A percentile compares a stretch with the other conserved stretches of the same genome.
Evolutionary conservation across 1,284 basidiomycete species (phyloP).

Genomic region (Phlebopus sp.): DNA sequence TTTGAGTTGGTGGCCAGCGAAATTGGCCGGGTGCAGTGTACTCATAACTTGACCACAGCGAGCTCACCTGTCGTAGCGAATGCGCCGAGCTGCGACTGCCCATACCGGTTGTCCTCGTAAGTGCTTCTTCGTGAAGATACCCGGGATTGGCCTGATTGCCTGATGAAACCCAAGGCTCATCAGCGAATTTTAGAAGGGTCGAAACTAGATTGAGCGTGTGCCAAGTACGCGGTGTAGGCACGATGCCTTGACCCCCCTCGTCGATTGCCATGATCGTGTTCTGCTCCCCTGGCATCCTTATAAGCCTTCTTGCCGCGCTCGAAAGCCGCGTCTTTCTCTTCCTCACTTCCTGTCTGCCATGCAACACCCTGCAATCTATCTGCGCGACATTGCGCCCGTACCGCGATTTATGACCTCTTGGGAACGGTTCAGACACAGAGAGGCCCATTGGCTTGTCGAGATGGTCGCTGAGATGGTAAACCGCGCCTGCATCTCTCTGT

Average conservation of each 20-base stretch:
- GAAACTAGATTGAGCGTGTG: background rate
- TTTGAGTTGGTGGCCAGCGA: too few species aligned
- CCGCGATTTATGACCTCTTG: slow-evolving; percentile 43
- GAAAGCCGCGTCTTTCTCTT: background rate
- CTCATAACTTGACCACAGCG: too few species aligned
- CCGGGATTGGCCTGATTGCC: background rate
- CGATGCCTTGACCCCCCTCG: background rate
- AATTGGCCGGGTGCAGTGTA: too few species aligned
- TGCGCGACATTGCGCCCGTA: slow-evolving; percentile 41
- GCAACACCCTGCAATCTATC: slow-evolving; percentile 31
- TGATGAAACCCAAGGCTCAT: background rate
- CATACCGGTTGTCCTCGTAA: background rate
- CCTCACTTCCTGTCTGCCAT: slow-evolving; percentile 10
- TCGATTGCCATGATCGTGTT: background rate
- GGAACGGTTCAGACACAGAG: slow-evolving; percentile 51
- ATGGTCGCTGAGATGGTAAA: slow-evolving; percentile 58
- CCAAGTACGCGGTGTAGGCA: background rate
- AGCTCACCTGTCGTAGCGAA: too few species aligned
- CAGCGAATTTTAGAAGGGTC: background rate
- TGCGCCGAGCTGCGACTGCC: too few species aligned
- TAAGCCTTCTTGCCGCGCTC: background rate
- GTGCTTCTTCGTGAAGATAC: background rate
- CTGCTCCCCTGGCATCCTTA: background rate
- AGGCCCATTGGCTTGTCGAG: slow-evolving; percentile 53
- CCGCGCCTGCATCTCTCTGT: slow-evolving; percentile 9